Percentiles rank a stretch among this genome's conserved stretches.
Conservation (phyloP, 192 early-diverging fungal genomes). For the Diversispora epigaea region DNA sequence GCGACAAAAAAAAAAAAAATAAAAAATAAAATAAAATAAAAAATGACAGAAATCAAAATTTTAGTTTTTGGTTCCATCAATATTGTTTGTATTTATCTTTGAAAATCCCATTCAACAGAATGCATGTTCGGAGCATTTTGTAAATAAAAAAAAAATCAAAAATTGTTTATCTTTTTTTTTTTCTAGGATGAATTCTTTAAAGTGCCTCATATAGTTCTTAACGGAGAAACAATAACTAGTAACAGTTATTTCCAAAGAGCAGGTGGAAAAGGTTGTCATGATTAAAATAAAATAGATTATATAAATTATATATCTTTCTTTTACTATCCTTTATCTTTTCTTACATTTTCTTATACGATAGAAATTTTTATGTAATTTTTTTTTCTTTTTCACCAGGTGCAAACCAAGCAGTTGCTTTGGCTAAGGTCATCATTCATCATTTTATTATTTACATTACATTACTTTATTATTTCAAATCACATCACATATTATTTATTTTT, state of each 20-base stretch:
- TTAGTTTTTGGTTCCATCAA: slow-evolving; percentile 77
- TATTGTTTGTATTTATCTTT: slow-evolving; percentile 42
- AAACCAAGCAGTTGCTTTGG: slow-evolving; percentile 86
- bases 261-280: slow-evolving; percentile 11
- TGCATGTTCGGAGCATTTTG: no score
- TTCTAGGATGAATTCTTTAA: slow-evolving; percentile 66
- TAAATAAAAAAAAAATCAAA: neutral
- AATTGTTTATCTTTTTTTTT: neutral
- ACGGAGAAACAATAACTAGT: slow-evolving; percentile 45
- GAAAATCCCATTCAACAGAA: neutral
- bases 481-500: neutral
- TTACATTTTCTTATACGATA: neutral
- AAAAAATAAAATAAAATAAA: neutral
- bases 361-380: neutral
- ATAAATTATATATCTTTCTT: neutral
- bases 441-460: neutral
- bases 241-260: neutral
- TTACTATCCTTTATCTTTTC: neutral
- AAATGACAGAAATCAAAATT: slow-evolving; percentile 41
- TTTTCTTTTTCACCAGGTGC: slow-evolving; percentile 54
- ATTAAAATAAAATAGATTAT: no score
- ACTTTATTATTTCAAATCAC: neutral
- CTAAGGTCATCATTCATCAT: slow-evolving; percentile 47
- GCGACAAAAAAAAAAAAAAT: no score
- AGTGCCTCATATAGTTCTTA: slow-evolving; percentile 69